These are phyloP conservation scores for Penicillium simplicissimum DNA, from an alignment of 495 filamentous ascomycete genomes.

Conservation along the genomic window DNA sequence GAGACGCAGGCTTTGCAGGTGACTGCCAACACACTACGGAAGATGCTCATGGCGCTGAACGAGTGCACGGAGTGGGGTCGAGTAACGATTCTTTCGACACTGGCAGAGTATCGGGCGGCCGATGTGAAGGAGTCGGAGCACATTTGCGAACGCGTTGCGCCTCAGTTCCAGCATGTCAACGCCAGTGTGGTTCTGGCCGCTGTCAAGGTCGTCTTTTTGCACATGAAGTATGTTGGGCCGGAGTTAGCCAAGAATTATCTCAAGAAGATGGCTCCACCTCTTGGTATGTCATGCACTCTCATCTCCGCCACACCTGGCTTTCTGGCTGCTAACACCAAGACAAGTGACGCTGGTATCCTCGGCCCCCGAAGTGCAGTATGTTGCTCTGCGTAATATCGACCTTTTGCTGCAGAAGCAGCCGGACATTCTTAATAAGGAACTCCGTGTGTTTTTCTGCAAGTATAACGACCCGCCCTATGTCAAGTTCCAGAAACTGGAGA, in stretches of 20 bases:
- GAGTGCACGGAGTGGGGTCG: conserved; percentile 99
- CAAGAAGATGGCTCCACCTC: conserved; percentile 96
- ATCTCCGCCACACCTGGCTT: conserved; percentile 15
- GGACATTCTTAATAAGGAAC: conserved; percentile 94
- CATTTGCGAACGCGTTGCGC: conserved; percentile 93
- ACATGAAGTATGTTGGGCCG: conserved; percentile 81
- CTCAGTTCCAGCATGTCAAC: conserved; percentile 98
- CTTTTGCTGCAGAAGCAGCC: conserved; percentile 93
- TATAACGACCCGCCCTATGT: conserved; percentile 99
- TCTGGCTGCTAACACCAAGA: conserved; percentile 12
- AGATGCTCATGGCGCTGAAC: conserved; percentile 93
- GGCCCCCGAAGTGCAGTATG: conserved; percentile 95
- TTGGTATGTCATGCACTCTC: conserved; percentile 57
- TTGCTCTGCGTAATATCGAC: conserved; percentile 93
- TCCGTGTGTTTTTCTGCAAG: conserved; percentile 99
- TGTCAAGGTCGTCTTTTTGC: conserved; percentile 96
- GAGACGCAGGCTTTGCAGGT: conserved; percentile 86
- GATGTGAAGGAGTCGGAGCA: conserved; percentile 97
- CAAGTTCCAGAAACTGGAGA: conserved; percentile 96
- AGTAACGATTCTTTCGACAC: conserved; percentile 85
- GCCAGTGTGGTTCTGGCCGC: conserved; percentile 94
- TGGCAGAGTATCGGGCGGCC: conserved; percentile 81
- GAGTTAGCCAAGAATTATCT: conserved; percentile 81
- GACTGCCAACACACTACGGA: conserved; percentile 79
- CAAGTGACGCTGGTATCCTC: conserved; percentile 94